These are phyloP conservation scores for Lichtheimia ornata DNA, from an alignment of 371 early-diverging fungal genomes.

Conservation along the genomic window DNA sequence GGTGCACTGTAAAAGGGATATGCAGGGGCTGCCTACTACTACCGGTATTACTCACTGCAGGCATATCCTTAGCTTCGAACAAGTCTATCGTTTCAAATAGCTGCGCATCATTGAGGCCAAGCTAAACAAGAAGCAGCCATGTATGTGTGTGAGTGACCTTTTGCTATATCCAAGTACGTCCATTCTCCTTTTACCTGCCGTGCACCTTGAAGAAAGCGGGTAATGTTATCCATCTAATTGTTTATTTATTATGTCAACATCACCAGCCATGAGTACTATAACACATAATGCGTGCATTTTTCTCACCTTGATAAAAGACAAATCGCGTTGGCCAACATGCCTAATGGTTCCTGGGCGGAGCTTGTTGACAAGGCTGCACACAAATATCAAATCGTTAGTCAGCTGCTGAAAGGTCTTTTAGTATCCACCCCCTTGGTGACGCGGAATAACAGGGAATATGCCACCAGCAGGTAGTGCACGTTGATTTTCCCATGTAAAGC, in stretches of 20 bases:
- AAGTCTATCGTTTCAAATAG: constrained; percentile 91
- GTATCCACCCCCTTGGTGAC: too few relatives aligned
- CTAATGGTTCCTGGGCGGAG: constrained; percentile 48
- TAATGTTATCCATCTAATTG: constrained; percentile 82
- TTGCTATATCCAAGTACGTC: background rate
- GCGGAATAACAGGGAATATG: too few relatives aligned
- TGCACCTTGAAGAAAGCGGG: constrained; percentile 65
- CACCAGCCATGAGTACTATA: background rate
- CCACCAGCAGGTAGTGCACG: background rate
- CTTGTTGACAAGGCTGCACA: constrained; percentile 43
- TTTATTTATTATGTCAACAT: background rate
- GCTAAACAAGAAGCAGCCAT: constrained; percentile 22
- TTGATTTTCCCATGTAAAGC: background rate
- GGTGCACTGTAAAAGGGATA: background rate
- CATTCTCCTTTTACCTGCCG: constrained; percentile 38
- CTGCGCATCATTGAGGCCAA: constrained; percentile 82
- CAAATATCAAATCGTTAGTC: too few relatives aligned
- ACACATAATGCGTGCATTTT: too few relatives aligned
- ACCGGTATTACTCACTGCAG: constrained; percentile 51
- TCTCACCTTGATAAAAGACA: constrained; percentile 44
- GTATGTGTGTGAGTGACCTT: too few relatives aligned
- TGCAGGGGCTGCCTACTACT: too few relatives aligned
- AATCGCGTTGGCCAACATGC: constrained; percentile 44
- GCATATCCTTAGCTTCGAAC: constrained; percentile 85
- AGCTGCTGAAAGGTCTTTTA: too few relatives aligned